Conservation (phyloP, 148 eudicot species). For the Spergularia bocconei region DNA sequence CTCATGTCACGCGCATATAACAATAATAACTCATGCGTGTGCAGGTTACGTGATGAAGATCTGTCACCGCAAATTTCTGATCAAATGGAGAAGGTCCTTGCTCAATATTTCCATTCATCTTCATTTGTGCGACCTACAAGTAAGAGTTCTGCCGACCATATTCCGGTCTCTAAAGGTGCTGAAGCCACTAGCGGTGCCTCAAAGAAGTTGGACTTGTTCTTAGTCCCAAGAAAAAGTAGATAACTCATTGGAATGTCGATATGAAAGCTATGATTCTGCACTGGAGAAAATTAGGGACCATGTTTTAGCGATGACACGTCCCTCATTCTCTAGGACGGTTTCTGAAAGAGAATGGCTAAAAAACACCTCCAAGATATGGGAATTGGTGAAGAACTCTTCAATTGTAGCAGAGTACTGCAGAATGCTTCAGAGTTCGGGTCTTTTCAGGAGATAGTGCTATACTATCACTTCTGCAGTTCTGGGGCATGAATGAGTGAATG, state of each 20-base stretch:
- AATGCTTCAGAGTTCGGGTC: constrained; percentile 61
- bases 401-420: constrained; percentile 59
- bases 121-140: constrained; percentile 45
- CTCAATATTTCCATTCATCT: constrained; percentile 57
- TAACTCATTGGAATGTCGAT: constrained; percentile 33
- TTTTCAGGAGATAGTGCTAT: constrained; percentile 57
- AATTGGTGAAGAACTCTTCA: constrained; percentile 65
- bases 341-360: constrained; percentile 91
- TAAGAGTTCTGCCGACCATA: constrained; percentile 31
- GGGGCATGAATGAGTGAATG: not conserved
- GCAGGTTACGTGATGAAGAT: constrained; percentile 69
- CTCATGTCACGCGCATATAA: not conserved
- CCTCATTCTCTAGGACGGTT: constrained; percentile 63
- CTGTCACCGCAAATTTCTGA: constrained; percentile 38
- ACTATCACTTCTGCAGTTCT: not conserved
- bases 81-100: constrained; percentile 53
- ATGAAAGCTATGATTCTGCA: constrained; percentile 55
- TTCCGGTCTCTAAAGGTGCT: constrained; percentile 16
- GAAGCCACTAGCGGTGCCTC: too few species aligned
- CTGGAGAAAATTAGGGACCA: constrained; percentile 71
- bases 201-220: constrained; percentile 40
- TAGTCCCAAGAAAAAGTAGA: constrained; percentile 63
- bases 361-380: constrained; percentile 88
- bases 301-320: constrained; percentile 66
- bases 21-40: constrained; percentile 13